A percentile compares a stretch with the other conserved stretches of the same genome.
These are phyloP conservation scores for Penicillium desertorum DNA, from an alignment of 495 filamentous ascomycete species.

Conservation along the genomic window DNA sequence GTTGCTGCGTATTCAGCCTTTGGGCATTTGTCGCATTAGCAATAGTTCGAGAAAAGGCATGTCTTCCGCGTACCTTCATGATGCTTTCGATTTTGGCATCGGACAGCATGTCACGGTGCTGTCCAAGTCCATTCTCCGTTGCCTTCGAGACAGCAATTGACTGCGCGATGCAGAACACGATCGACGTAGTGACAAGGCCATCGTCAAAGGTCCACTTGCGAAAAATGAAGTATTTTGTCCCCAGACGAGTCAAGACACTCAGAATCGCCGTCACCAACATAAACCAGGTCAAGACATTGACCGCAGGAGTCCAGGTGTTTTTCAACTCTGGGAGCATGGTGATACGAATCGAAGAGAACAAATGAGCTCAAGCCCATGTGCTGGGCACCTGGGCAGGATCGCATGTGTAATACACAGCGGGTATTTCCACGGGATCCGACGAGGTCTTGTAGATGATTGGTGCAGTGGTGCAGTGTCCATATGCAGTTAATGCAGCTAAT, in stretches of 20 bases:
- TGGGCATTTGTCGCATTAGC: neutral
- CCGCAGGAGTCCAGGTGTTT: slow-evolving; percentile 20
- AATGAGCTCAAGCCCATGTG: neutral
- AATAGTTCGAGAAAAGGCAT: neutral
- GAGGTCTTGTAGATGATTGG: too few relatives aligned
- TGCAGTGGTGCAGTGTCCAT: neutral
- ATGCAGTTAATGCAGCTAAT: neutral
- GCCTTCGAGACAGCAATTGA: slow-evolving; percentile 27
- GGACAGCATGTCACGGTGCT: slow-evolving; percentile 18
- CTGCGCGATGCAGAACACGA: slow-evolving; percentile 36
- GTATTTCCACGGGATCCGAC: too few relatives aligned
- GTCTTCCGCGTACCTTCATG: slow-evolving; percentile 8
- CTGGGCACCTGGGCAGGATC: neutral
- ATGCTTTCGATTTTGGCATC: slow-evolving; percentile 9
- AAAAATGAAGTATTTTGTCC: slow-evolving; percentile 21
- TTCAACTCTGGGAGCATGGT: slow-evolving; percentile 18
- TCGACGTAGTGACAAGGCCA: slow-evolving; percentile 28
- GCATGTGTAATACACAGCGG: neutral
- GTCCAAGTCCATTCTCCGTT: slow-evolving; percentile 24
- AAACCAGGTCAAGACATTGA: slow-evolving; percentile 23
- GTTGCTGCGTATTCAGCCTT: slow-evolving; percentile 37
- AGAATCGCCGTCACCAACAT: slow-evolving; percentile 20
- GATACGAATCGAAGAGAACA: neutral
- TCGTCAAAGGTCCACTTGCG: slow-evolving; percentile 19
- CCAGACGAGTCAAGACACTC: slow-evolving; percentile 21